A percentile compares a stretch with the other conserved stretches of the same genome.
Evolutionary conservation across 1,139 yeast species (phyloP).

Genomic region (Zygotorulaspora mrakii): DNA sequence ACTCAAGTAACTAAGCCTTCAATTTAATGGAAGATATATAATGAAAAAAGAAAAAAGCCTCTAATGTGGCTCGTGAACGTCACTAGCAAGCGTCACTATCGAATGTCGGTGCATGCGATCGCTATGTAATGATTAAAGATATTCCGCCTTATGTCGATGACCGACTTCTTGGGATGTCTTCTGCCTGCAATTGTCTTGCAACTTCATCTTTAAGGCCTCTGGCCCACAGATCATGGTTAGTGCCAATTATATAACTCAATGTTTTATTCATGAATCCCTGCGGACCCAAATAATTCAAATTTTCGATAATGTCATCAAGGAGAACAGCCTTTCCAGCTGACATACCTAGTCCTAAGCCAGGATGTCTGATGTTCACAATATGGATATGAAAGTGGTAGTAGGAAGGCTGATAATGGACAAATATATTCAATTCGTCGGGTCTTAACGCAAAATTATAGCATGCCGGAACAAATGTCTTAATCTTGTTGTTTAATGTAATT

Average conservation of each 20-base stretch:
- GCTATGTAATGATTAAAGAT: neutral
- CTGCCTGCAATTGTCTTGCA: slow-evolving; percentile 25
- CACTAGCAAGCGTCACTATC: neutral
- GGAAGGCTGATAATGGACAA: slow-evolving; percentile 91
- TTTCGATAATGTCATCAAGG: slow-evolving; percentile 78
- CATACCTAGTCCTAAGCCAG: slow-evolving; percentile 70
- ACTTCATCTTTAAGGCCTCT: slow-evolving; percentile 31
- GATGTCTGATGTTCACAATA: slow-evolving; percentile 70
- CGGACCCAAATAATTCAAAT: slow-evolving; percentile 51
- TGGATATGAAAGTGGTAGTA: slow-evolving; percentile 94
- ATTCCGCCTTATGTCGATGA: neutral
- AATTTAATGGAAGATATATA: no score
- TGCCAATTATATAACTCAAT: slow-evolving; percentile 62
- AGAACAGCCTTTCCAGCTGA: slow-evolving; percentile 78
- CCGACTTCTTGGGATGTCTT: slow-evolving; percentile 29
- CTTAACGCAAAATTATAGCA: slow-evolving; percentile 40
- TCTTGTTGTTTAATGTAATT: slow-evolving; percentile 42
- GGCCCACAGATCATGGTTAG: slow-evolving; percentile 73
- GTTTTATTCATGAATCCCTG: slow-evolving; percentile 49
- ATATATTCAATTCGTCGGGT: slow-evolving; percentile 57
- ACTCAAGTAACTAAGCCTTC: neutral
- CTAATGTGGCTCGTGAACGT: no score
- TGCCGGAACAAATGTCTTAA: slow-evolving; percentile 48
- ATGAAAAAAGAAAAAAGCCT: no score
- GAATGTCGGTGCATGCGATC: neutral